Conservation (phyloP, 768 basidiomycete genomes). For the Daedalea quercina region DNA sequence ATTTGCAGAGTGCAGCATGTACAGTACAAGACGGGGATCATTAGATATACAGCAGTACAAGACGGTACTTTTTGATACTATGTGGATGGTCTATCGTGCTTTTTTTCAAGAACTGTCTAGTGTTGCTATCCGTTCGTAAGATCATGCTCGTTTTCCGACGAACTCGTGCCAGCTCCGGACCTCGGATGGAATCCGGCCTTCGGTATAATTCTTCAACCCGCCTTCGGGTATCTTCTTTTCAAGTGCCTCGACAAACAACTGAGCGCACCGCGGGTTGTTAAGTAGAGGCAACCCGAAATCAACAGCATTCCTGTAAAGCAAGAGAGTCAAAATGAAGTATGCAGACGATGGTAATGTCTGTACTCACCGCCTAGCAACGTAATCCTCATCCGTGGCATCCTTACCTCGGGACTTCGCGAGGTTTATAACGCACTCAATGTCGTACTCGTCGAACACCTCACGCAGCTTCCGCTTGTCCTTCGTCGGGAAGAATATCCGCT, state of each 20-base stretch:
- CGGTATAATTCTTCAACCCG: constrained; percentile 69
- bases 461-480: constrained; percentile 94
- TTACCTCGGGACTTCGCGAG: constrained; percentile 74
- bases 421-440: constrained; percentile 94
- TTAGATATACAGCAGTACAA: constrained; percentile 14
- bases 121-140: neutral
- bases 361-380: constrained; percentile 83
- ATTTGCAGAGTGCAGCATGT: neutral
- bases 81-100: neutral
- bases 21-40: constrained; percentile 3
- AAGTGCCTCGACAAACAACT: constrained; percentile 86
- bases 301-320: constrained; percentile 67
- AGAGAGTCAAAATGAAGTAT: constrained; percentile 3
- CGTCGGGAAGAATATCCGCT: constrained; percentile 94
- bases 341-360: too few species aligned
- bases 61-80: constrained; percentile 13
- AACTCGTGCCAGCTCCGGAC: constrained; percentile 92
- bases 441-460: constrained; percentile 89
- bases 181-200: constrained; percentile 86
- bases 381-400: constrained; percentile 85
- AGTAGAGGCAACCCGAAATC: constrained; percentile 92
- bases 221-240: constrained; percentile 79
- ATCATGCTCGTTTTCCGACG: constrained; percentile 46
- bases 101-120: neutral
- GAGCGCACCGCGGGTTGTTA: constrained; percentile 85